Percentiles rank a stretch among this genome's conserved stretches.
Conservation (phyloP, 2,329 filamentous ascomycete species). For the Aureobasidium melanogenum region DNA sequence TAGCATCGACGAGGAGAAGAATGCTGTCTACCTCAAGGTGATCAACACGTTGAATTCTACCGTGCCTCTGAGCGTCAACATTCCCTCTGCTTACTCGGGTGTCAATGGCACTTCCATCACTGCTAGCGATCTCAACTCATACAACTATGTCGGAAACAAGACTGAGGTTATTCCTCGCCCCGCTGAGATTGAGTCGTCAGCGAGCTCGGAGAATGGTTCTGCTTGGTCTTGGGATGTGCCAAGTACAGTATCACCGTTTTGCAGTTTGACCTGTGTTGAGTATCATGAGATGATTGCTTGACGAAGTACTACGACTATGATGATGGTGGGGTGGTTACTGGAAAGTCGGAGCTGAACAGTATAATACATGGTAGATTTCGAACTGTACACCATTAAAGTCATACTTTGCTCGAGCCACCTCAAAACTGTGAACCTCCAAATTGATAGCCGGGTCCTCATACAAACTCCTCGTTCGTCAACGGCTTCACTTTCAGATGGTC, state of each 20-base stretch:
- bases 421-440: neutral
- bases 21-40: constrained; percentile 17
- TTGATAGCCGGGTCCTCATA: too few relatives aligned
- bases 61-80: constrained; percentile 19
- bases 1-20: constrained; percentile 18
- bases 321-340: neutral
- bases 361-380: too few relatives aligned
- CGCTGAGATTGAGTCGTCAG: constrained; percentile 12
- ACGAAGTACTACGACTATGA: neutral
- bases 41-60: constrained; percentile 19
- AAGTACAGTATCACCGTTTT: constrained; percentile 21
- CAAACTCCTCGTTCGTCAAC: too few relatives aligned
- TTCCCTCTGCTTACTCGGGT: constrained; percentile 15
- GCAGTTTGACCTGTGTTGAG: constrained; percentile 17
- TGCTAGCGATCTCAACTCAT: constrained; percentile 17
- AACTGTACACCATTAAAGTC: too few relatives aligned
- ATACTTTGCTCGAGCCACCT: too few relatives aligned
- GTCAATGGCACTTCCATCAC: constrained; percentile 24
- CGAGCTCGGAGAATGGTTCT: constrained; percentile 3
- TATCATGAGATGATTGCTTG: neutral
- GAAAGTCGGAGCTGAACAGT: neutral
- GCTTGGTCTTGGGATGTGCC: constrained; percentile 19
- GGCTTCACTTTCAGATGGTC: neutral
- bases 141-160: constrained; percentile 21
- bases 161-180: constrained; percentile 19